These are phyloP conservation scores for Colletotrichum godetiae DNA, from an alignment of 2,329 filamentous ascomycete species.

Conservation along the genomic window DNA sequence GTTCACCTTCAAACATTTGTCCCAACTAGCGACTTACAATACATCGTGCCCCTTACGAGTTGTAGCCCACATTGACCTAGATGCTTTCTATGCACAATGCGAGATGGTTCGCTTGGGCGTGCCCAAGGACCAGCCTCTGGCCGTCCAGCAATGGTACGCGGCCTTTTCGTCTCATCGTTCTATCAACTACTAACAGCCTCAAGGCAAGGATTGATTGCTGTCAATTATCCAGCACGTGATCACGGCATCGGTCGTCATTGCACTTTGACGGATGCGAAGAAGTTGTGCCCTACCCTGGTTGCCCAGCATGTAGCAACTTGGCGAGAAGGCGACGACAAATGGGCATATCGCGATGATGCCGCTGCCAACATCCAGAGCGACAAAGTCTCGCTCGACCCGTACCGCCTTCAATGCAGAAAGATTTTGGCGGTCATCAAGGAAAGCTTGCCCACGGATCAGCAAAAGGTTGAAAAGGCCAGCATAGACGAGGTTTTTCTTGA, in stretches of 20 bases:
- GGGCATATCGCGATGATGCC: slow-evolving; percentile 90
- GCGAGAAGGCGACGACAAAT: slow-evolving; percentile 89
- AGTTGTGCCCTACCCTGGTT: slow-evolving; percentile 85
- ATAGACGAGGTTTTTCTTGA: slow-evolving; percentile 98
- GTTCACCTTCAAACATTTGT: slow-evolving; percentile 88
- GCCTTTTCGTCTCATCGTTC: background rate
- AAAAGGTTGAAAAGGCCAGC: slow-evolving; percentile 90
- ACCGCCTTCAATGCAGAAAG: slow-evolving; percentile 84
- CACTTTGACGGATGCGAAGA: slow-evolving; percentile 82
- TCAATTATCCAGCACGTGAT: slow-evolving; percentile 91
- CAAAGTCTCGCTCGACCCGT: slow-evolving; percentile 95
- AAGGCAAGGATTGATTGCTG: slow-evolving; percentile 91
- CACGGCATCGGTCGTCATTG: slow-evolving; percentile 86
- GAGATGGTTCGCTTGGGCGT: slow-evolving; percentile 89
- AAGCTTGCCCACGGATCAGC: slow-evolving; percentile 70
- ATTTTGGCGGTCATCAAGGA: slow-evolving; percentile 86
- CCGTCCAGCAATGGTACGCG: slow-evolving; percentile 88
- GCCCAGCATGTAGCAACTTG: slow-evolving; percentile 95
- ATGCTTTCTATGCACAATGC: slow-evolving; percentile 98
- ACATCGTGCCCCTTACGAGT: slow-evolving; percentile 84
- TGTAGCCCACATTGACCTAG: slow-evolving; percentile 91
- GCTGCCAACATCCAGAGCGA: slow-evolving; percentile 83
- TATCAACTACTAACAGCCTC: background rate
- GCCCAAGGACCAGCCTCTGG: slow-evolving; percentile 81
- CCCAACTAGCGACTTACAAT: slow-evolving; percentile 77